These are phyloP conservation scores for Erythrobasidium hasegawianum DNA, from an alignment of 1,284 basidiomycete species.

Conservation along the genomic window DNA sequence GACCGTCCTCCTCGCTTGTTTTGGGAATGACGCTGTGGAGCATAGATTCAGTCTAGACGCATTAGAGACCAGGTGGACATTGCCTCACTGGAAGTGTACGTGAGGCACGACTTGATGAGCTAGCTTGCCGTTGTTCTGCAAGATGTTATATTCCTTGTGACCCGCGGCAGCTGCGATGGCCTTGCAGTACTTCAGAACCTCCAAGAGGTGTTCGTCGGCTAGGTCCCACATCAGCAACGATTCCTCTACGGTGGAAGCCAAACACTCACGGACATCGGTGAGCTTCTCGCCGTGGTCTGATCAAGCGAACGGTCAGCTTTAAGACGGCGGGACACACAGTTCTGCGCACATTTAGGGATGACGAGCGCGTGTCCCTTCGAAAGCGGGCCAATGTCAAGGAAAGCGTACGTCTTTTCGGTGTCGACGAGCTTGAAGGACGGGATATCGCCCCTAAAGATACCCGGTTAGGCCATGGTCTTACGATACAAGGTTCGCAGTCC, in stretches of 20 bases:
- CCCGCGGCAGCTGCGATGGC: conserved; percentile 50
- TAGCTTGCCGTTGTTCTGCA: conserved; percentile 48
- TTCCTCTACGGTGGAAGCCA: too few relatives aligned
- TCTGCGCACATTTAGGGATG: conserved; percentile 50
- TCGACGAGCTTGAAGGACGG: conserved; percentile 52
- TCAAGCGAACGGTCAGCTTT: not conserved
- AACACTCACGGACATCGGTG: too few relatives aligned
- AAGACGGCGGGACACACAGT: too few relatives aligned
- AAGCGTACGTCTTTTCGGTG: conserved; percentile 48
- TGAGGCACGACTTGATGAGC: conserved; percentile 42
- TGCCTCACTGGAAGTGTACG: conserved; percentile 44
- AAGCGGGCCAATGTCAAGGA: conserved; percentile 51
- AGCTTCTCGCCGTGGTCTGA: not conserved
- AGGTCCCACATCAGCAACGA: too few relatives aligned
- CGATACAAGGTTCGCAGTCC: conserved; percentile 28
- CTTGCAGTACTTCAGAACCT: conserved; percentile 2
- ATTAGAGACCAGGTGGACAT: too few relatives aligned
- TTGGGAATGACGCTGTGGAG: conserved; percentile 50
- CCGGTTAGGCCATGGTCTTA: conserved; percentile 3
- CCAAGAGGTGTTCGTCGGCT: too few relatives aligned
- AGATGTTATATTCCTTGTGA: conserved; percentile 50
- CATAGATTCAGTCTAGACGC: too few relatives aligned
- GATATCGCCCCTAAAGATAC: conserved; percentile 43
- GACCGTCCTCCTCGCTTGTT: conserved; percentile 50
- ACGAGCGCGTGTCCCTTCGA: conserved; percentile 51